phyloP scores from a whole-genome alignment of 306 rosid genomes.

The Lagenaria siceraria region DNA sequence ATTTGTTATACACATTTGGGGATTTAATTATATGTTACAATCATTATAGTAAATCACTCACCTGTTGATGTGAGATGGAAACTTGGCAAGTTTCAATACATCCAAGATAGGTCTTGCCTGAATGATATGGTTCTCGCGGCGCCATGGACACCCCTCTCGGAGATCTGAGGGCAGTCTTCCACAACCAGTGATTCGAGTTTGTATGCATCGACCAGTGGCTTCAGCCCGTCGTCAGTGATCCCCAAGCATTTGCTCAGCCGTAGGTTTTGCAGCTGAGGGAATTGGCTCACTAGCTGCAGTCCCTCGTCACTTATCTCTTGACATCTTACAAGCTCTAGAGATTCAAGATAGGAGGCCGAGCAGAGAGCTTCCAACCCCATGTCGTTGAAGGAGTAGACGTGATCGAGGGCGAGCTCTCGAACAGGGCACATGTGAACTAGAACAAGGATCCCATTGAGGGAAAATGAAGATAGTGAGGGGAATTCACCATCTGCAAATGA shows the following conservation, averaged over 20 bases:
- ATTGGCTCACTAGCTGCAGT: constrained; percentile 65
- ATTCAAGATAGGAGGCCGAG: constrained; percentile 51
- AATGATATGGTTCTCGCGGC: constrained; percentile 53
- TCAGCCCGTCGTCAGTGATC: constrained; percentile 75
- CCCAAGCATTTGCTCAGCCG: constrained; percentile 64
- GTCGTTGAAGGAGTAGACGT: constrained; percentile 75
- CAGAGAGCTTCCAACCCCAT: constrained; percentile 82
- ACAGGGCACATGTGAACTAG: constrained; percentile 55
- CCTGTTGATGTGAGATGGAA: not conserved
- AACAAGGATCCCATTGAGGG: constrained; percentile 53
- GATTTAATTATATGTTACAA: not conserved
- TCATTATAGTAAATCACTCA: not conserved
- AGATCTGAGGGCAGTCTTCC: constrained; percentile 79
- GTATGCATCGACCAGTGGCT: constrained; percentile 55
- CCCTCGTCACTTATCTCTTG: constrained; percentile 87
- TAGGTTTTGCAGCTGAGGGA: constrained; percentile 38
- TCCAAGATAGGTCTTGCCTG: constrained; percentile 84
- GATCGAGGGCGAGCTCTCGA: constrained; percentile 59
- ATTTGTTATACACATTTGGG: not conserved
- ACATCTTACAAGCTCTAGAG: constrained; percentile 65
- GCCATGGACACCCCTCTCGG: constrained; percentile 69
- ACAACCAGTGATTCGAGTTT: constrained; percentile 56
- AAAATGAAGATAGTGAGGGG: constrained; percentile 67
- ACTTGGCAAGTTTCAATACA: constrained; percentile 35
- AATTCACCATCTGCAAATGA: constrained; percentile 83